Base-by-base conservation (phyloP, 495 filamentous ascomycete genomes). In the Cudoniella acicularis region DNA sequence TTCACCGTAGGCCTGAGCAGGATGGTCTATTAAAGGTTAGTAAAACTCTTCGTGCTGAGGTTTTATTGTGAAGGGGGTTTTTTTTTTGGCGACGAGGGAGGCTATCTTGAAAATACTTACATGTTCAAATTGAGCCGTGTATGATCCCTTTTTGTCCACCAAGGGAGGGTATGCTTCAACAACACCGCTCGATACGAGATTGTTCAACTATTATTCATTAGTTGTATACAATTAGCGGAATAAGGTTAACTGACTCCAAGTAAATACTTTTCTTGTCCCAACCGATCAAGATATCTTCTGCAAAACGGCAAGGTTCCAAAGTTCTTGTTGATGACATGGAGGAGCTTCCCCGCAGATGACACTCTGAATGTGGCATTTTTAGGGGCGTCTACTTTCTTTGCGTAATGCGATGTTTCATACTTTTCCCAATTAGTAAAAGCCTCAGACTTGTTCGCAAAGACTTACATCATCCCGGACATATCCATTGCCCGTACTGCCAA, bases 111-210 rank as follows among this genome's bases (percentile, higher is more conserved):
- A 50, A 59, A 71, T 26, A 75, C 88, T 80, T 76, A 94, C 91
- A 79, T 97, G 92, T 80, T 97, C 92, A 67, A 79, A 96, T 73
- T 97, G 92, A 61, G 92, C 92, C 18, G 92, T 96, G 70, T 94
- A 97, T 20, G 89, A 93, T 54, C 92, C 92, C 83, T 96, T 96
- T 75, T 91, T 85, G 77, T 97, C 92, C 59, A 86, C 85, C 47
- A 97, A 78, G 20, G 92, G 92, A 1, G 91, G 91, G 68, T 97
- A 96, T 42, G 87, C 84, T 71, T 96, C 89, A 21, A 97, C 89
- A 64, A 97, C 90, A 11, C 91, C 92, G 51, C 80, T 83, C 9
- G 81, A 77, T 17, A 96, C 90, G 52, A 97, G 79, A 69, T 91
- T 94, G 73, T 96, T 96, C 75, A 96, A 52, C 65, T 60, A 52